Evolutionary conservation across 2,329 filamentous ascomycete species (phyloP), one percentile per base, ranked within the genome.

Genomic region (Epichloe brachyelytri): DNA sequence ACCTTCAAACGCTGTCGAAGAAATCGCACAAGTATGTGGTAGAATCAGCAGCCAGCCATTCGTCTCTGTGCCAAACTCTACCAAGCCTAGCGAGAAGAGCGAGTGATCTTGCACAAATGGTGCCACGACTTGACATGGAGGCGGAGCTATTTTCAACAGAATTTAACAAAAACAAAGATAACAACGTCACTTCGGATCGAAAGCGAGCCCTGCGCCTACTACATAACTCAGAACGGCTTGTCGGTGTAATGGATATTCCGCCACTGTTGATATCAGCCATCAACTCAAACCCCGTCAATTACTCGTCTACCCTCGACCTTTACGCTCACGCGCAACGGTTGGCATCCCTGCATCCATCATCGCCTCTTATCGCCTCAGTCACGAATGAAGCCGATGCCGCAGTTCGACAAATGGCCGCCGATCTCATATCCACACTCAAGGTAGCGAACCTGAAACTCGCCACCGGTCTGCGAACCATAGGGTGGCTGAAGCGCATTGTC

Each of bases 241-340:
- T 89, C 33, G 90, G 96, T 64, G 83, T 97, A 34, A 80, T 98
- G 53, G 91, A 97, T 61, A 77, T 98, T 33, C 93, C 93, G 0
- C 82, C 85, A 0, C 72, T 97, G 36, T 78, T 98, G 14, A 85
- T 86, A 12, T 89, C 90, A 2, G 84, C 90, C 44, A 84, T 90
- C 51, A 78, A 78, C 3, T 70, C 77, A 1, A 75, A 68, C 4
- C 74, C 80, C 4, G 79, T 82, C 54, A 94, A 88, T 58, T 95
- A 96, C 71, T 84, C 89, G 2, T 87, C 88, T 0, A 90, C 90
- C 0, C 74, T 98, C 36, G 93, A 98, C 65, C 76, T 98, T 2
- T 86, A 95, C 63, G 85, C 87, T n/a, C 93, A 97, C 64, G 93
- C 96, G 63, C 87, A 88, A 58, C 81, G 93, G 7, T 74, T 98